Evolutionary conservation across 2,329 filamentous ascomycete species (phyloP).

Genomic region (Penicillium sp.): DNA sequence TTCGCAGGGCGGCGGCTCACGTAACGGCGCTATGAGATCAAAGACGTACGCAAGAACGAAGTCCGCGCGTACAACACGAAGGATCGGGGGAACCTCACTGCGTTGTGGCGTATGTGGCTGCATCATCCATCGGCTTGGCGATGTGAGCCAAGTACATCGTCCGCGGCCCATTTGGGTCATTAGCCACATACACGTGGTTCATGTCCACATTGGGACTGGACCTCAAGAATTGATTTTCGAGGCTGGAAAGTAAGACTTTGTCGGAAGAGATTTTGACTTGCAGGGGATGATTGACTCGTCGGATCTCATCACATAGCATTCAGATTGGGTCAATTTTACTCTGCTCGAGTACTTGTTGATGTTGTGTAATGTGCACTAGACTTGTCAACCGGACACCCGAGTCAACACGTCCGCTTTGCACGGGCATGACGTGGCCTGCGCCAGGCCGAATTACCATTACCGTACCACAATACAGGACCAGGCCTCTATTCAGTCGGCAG

Average conservation of each 20-base stretch:
- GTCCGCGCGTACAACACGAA: not conserved
- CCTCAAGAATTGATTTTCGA: not conserved
- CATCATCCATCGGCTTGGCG: not conserved
- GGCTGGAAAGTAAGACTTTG: not conserved
- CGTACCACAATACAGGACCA: conserved; percentile 4
- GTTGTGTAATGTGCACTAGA: not conserved
- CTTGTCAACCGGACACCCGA: not conserved
- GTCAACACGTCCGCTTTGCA: conserved; percentile 5
- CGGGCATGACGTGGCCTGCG: conserved; percentile 21
- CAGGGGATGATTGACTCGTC: not conserved
- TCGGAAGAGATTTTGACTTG: no score
- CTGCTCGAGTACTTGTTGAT: not conserved
- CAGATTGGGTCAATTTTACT: not conserved
- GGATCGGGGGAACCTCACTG: not conserved
- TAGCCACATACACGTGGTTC: conserved; percentile 2
- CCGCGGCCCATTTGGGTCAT: not conserved
- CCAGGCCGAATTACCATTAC: conserved; percentile 17
- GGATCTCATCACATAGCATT: not conserved
- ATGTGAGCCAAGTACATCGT: not conserved
- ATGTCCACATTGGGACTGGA: not conserved
- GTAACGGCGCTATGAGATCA: not conserved
- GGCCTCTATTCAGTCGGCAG: not conserved
- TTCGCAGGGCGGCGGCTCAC: not conserved
- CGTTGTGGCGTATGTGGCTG: conserved; percentile 1
- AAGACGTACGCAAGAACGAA: not conserved